Evolutionary conservation across 2,329 filamentous ascomycete genomes (phyloP).

Genomic region (Sarocladiaceae sp.): DNA sequence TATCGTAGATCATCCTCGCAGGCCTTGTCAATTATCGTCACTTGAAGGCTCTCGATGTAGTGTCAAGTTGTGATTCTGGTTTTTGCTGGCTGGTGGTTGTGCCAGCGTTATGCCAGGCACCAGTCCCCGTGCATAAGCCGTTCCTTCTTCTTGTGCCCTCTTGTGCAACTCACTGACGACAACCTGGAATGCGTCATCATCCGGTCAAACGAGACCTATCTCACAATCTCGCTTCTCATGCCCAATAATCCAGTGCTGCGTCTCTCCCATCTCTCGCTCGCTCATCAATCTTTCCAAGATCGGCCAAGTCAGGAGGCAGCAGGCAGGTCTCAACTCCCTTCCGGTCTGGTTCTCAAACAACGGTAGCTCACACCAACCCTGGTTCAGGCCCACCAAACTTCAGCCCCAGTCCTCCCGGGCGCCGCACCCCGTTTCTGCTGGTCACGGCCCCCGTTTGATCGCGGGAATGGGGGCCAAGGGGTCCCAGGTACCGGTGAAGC

Average conservation of each 20-base stretch:
- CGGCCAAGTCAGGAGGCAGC: slow-evolving; percentile 1
- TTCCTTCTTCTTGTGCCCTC: no score
- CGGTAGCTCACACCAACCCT: no score
- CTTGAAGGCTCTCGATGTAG: no score
- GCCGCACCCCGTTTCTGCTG: neutral
- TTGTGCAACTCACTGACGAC: slow-evolving; percentile 5
- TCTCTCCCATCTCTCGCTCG: neutral
- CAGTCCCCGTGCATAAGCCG: neutral
- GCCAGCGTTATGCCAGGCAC: neutral
- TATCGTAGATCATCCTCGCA: slow-evolving; percentile 1
- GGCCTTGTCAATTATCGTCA: neutral
- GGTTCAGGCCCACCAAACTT: no score
- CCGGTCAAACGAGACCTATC: neutral
- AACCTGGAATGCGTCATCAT: neutral
- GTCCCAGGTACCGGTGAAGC: slow-evolving; percentile 5
- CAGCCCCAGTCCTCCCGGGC: neutral
- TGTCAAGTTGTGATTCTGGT: no score
- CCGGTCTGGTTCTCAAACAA: no score
- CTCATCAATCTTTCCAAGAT: slow-evolving; percentile 1
- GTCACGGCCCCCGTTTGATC: neutral
- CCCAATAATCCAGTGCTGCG: neutral
- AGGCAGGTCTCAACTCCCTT: no score
- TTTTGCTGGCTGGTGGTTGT: neutral
- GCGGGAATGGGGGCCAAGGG: neutral
- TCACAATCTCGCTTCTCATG: neutral